Evolutionary conservation across 495 filamentous ascomycete species (phyloP).

Genomic region (Talaromyces nanjingensis): DNA sequence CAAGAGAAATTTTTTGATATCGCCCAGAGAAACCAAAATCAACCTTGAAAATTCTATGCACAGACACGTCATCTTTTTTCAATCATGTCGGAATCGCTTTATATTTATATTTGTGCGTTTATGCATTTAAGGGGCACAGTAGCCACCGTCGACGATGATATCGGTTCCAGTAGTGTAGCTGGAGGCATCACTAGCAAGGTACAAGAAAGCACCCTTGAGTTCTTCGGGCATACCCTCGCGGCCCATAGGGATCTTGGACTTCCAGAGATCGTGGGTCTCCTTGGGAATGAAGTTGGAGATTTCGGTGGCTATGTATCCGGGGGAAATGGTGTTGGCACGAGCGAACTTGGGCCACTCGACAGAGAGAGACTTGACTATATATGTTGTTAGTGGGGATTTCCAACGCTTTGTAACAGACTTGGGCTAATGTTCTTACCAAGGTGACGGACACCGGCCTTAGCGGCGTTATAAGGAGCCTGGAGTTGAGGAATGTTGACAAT

Average conservation of each 20-base stretch:
- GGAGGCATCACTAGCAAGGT: slow-evolving; percentile 27
- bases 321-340: slow-evolving; percentile 36
- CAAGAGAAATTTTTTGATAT: neutral
- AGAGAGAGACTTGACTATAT: slow-evolving; percentile 17
- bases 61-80: neutral
- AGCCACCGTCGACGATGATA: slow-evolving; percentile 30
- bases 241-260: slow-evolving; percentile 23
- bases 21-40: neutral
- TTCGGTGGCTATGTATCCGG: slow-evolving; percentile 23
- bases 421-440: slow-evolving; percentile 9
- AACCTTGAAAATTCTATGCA: neutral
- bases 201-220: slow-evolving; percentile 32
- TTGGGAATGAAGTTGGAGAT: slow-evolving; percentile 20
- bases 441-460: slow-evolving; percentile 30
- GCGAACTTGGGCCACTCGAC: slow-evolving; percentile 31
- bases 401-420: neutral
- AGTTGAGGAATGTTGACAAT: slow-evolving; percentile 41
- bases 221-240: slow-evolving; percentile 23
- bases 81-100: neutral
- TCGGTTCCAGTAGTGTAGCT: slow-evolving; percentile 33
- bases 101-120: neutral
- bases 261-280: slow-evolving; percentile 24
- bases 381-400: neutral
- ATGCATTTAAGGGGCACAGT: slow-evolving; percentile 18
- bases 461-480: slow-evolving; percentile 34